Evolutionary conservation across 2,329 filamentous ascomycete genomes (phyloP).

Genomic region (Zasmidium angulare): DNA sequence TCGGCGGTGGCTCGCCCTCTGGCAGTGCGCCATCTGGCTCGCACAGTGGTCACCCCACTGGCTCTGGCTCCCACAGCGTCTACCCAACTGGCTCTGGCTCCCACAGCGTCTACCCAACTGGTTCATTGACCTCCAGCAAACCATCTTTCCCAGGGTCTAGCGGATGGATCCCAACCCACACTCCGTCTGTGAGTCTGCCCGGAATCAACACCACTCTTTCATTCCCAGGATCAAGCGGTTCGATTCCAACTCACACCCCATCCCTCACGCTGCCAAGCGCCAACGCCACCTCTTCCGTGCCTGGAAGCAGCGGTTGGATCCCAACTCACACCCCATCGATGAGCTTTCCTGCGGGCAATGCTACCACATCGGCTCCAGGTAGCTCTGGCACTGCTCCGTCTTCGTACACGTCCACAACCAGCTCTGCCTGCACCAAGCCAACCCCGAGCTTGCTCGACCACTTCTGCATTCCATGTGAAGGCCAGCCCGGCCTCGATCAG

Average conservation of each 20-base stretch:
- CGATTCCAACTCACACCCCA: neutral
- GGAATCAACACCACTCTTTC: too few species aligned
- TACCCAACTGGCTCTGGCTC: neutral
- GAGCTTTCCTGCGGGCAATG: constrained; percentile 1
- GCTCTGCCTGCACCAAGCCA: constrained; percentile 6
- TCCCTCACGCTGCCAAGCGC: neutral
- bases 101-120: neutral
- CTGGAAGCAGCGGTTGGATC: neutral
- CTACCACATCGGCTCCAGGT: neutral
- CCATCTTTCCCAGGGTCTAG: too few species aligned
- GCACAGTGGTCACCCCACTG: neutral
- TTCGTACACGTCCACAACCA: neutral
- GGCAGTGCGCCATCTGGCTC: neutral
- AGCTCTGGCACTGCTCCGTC: neutral
- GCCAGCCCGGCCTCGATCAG: constrained; percentile 30
- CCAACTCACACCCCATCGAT: neutral
- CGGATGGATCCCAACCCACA: too few species aligned
- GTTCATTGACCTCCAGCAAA: neutral
- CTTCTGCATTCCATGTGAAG: constrained; percentile 31
- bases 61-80: neutral
- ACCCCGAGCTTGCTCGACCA: constrained; percentile 2
- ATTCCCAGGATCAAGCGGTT: too few species aligned
- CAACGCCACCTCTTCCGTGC: neutral
- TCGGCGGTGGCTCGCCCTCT: neutral
- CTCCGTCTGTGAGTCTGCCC: too few species aligned